A percentile compares a stretch with the other conserved stretches of the same genome.
phyloP scores from a whole-genome alignment of 2,329 filamentous ascomycete species.

The Stagonosporopsis rhizophila region DNA sequence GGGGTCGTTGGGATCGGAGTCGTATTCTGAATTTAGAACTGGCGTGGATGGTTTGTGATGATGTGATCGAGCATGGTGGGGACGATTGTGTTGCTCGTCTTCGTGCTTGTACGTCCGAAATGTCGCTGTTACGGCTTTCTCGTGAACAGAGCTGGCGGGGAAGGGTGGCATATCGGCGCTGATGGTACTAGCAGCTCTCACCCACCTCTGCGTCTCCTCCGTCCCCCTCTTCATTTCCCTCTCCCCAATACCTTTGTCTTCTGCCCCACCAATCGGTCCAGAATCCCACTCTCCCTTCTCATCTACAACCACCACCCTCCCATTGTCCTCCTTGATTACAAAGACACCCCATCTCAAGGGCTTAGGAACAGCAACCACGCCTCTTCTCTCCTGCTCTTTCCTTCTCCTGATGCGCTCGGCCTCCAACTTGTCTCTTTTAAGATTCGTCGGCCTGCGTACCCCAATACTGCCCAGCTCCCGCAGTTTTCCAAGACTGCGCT shows the following conservation, averaged over 20 bases:
- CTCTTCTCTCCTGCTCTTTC: conserved; percentile 11
- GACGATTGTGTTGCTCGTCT: background rate
- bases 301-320: conserved; percentile 39
- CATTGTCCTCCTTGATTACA: conserved; percentile 33
- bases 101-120: background rate
- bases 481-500: conserved; percentile 23
- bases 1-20: background rate
- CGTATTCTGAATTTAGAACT: conserved; percentile 22
- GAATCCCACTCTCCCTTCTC: conserved; percentile 37
- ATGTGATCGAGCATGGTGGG: background rate
- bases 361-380: conserved; percentile 25
- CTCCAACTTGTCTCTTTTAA: too few relatives aligned
- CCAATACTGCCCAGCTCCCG: background rate
- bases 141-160: background rate
- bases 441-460: too few relatives aligned
- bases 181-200: background rate
- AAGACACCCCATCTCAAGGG: conserved; percentile 33
- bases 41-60: conserved; percentile 5
- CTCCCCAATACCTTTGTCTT: background rate
- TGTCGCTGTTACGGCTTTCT: background rate
- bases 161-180: background rate
- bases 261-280: conserved; percentile 9
- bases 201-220: background rate
- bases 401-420: conserved; percentile 12
- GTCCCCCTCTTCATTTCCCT: background rate